phyloP scores from a whole-genome alignment of 495 filamentous ascomycete genomes.

The Peziza echinospora region DNA sequence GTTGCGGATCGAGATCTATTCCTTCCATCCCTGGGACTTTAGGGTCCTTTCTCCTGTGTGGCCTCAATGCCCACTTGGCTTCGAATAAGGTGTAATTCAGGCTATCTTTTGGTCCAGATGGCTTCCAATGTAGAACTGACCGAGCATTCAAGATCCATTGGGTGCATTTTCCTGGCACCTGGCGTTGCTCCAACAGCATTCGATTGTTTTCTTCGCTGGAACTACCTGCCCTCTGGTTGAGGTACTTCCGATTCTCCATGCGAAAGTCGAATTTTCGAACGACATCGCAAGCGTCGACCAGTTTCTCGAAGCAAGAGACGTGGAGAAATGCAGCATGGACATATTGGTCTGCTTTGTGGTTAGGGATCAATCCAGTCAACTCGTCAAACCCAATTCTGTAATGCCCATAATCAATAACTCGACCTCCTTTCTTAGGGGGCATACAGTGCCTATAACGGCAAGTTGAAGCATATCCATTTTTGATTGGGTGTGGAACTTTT shows the following conservation, averaged over 20 bases:
- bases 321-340: background rate
- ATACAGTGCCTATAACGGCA: background rate
- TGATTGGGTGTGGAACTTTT: background rate
- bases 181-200: background rate
- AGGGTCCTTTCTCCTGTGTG: background rate
- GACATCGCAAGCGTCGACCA: background rate
- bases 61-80: background rate
- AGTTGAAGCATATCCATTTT: background rate
- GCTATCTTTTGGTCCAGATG: background rate
- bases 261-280: background rate
- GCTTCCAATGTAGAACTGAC: background rate
- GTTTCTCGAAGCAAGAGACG: background rate
- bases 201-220: background rate
- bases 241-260: background rate
- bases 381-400: background rate
- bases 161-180: background rate
- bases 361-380: background rate
- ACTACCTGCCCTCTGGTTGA: background rate
- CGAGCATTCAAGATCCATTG: background rate
- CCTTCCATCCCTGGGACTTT: background rate
- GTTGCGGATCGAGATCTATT: background rate
- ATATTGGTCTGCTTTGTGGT: background rate
- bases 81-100: background rate
- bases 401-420: background rate
- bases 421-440: background rate